Evolutionary conservation across 805 yeast genomes (phyloP).

Genomic region (Isabelozyma pseudorhagii): DNA sequence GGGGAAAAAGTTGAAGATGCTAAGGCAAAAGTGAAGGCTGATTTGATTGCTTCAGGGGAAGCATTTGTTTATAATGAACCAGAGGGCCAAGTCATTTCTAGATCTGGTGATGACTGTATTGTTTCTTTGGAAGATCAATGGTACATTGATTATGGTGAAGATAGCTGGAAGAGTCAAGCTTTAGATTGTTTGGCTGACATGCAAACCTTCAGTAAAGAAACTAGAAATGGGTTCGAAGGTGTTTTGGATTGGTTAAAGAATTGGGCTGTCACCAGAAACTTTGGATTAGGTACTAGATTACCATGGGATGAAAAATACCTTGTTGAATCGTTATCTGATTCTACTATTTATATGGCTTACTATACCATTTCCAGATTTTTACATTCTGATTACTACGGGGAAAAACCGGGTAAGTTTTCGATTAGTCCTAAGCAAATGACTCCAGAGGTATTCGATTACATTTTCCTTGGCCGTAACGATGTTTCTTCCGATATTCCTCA

Average conservation of each 20-base stretch:
- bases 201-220: conserved; percentile 80
- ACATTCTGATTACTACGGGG: conserved; percentile 85
- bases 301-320: conserved; percentile 97
- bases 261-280: conserved; percentile 98
- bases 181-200: conserved; percentile 70
- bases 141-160: conserved; percentile 97
- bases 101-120: conserved; percentile 95
- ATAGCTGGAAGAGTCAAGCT: conserved; percentile 78
- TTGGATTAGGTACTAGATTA: conserved; percentile 89
- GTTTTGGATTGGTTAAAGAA: conserved; percentile 94
- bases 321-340: conserved; percentile 93
- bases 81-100: conserved; percentile 81
- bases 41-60: conserved; percentile 68
- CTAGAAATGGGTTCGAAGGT: conserved; percentile 88
- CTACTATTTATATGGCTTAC: conserved; percentile 93
- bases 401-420: conserved; percentile 64
- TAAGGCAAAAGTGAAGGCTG: conserved; percentile 81
- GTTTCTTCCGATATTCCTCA: conserved; percentile 58
- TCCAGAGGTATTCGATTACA: conserved; percentile 88
- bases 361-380: conserved; percentile 86
- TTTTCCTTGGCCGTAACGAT: conserved; percentile 70
- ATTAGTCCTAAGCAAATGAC: conserved; percentile 84
- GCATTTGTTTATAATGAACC: conserved; percentile 96
- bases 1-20: conserved; percentile 92
- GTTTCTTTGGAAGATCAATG: conserved; percentile 98